These are phyloP conservation scores for Quercus phellos DNA, from an alignment of 331 rosid species.

Conservation along the genomic window DNA sequence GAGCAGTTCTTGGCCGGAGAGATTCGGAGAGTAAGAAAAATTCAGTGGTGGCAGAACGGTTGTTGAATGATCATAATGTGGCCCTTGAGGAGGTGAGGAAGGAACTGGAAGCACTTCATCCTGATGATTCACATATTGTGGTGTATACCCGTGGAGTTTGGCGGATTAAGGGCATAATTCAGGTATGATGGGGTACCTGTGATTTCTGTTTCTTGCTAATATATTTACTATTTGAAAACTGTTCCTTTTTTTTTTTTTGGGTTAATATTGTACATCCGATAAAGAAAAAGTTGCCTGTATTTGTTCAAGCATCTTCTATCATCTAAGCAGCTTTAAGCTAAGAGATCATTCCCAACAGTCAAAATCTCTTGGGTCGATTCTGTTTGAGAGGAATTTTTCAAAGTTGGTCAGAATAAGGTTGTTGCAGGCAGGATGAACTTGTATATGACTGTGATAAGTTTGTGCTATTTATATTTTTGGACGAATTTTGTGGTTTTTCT, in stretches of 20 bases:
- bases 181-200: conserved; percentile 45
- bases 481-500: not conserved
- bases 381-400: not conserved
- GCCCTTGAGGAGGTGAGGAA: conserved; percentile 81
- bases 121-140: conserved; percentile 80
- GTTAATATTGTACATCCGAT: not conserved
- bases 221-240: not conserved
- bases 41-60: conserved; percentile 59
- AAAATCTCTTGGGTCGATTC: not conserved
- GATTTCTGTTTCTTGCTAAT: not conserved
- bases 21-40: conserved; percentile 16
- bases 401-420: not conserved
- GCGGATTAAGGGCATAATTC: conserved; percentile 97
- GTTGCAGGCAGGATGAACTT: not conserved
- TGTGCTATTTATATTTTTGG: not conserved
- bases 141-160: conserved; percentile 78
- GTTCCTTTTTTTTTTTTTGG: too few species aligned
- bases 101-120: conserved; percentile 88
- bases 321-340: not conserved
- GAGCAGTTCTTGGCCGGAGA: conserved; percentile 83
- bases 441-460: not conserved
- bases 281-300: not conserved
- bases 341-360: not conserved
- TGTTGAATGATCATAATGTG: conserved; percentile 91
- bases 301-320: not conserved